Percentiles rank a stretch among this genome's conserved stretches.
Conservation (phyloP, 164 flowering plant genomes). For the Magnolia changhungtana region DNA sequence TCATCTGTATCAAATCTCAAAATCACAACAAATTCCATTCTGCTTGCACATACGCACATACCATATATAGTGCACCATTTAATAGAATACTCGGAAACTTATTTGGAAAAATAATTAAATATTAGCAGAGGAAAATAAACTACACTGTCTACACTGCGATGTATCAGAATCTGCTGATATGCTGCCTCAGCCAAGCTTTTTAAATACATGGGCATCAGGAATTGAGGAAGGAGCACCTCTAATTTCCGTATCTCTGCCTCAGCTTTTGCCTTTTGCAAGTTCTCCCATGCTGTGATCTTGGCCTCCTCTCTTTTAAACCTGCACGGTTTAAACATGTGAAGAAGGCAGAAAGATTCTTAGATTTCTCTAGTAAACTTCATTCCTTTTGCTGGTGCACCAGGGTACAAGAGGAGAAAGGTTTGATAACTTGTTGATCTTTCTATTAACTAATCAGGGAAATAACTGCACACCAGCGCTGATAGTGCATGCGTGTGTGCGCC, state of each 20-base stretch:
- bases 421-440: too few relatives aligned
- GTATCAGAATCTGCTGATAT: background rate
- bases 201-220: background rate
- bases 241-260: conserved; percentile 88
- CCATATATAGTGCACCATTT: background rate
- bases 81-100: background rate
- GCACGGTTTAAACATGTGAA: background rate
- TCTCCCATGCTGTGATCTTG: conserved; percentile 94
- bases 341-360: background rate
- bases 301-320: conserved; percentile 91
- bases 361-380: background rate
- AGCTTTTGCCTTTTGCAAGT: conserved; percentile 96
- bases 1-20: conserved; percentile 8
- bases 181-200: background rate
- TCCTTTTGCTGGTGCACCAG: too few relatives aligned
- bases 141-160: background rate
- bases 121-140: background rate
- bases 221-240: conserved; percentile 53
- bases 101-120: background rate
- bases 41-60: too few relatives aligned
- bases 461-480: too few relatives aligned
- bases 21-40: too few relatives aligned
- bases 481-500: too few relatives aligned
- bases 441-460: too few relatives aligned
- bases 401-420: too few relatives aligned